phyloP scores from a whole-genome alignment of 2,329 filamentous ascomycete species.

The Grosmannia huntii region DNA sequence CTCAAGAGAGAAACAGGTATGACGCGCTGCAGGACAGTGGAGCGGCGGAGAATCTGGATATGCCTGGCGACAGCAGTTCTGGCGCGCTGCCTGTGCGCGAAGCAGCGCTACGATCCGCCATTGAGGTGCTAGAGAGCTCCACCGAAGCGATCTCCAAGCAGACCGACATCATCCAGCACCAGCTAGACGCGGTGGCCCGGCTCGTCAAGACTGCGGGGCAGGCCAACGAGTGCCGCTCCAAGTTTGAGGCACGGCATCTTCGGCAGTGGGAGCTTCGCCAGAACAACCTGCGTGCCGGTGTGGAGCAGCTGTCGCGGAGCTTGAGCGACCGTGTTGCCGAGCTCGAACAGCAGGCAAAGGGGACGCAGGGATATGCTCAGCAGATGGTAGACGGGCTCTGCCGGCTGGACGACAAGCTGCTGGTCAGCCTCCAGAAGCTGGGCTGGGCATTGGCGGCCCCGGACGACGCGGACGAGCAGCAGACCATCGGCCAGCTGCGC shows the following conservation, averaged over 20 bases:
- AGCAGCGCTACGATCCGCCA: slow-evolving; percentile 46
- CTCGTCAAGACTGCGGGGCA: slow-evolving; percentile 30
- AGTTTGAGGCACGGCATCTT: slow-evolving; percentile 21
- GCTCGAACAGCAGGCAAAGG: slow-evolving; percentile 36
- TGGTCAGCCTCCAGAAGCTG: slow-evolving; percentile 53
- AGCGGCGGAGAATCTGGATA: slow-evolving; percentile 30
- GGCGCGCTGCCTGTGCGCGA: slow-evolving; percentile 40
- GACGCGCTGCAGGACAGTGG: slow-evolving; percentile 34
- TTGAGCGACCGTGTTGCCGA: slow-evolving; percentile 34
- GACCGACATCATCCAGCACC: slow-evolving; percentile 45
- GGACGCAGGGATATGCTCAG: slow-evolving; percentile 30
- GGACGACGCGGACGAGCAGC: slow-evolving; percentile 26
- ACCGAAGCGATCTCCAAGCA: slow-evolving; percentile 53
- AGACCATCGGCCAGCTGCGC: slow-evolving; percentile 42
- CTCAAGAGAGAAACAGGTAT: slow-evolving; percentile 26
- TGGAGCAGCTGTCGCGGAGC: slow-evolving; percentile 33
- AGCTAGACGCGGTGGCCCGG: slow-evolving; percentile 47
- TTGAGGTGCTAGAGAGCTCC: slow-evolving; percentile 50
- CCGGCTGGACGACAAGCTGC: slow-evolving; percentile 50
- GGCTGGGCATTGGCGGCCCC: slow-evolving; percentile 45
- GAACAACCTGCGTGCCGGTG: slow-evolving; percentile 28
- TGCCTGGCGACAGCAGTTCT: slow-evolving; percentile 16
- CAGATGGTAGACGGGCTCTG: slow-evolving; percentile 37
- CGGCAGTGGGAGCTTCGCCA: slow-evolving; percentile 27
- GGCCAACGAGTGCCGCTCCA: slow-evolving; percentile 19